These are phyloP conservation scores for Apiospora sp. DNA, from an alignment of 2,329 filamentous ascomycete genomes.

Conservation along the genomic window DNA sequence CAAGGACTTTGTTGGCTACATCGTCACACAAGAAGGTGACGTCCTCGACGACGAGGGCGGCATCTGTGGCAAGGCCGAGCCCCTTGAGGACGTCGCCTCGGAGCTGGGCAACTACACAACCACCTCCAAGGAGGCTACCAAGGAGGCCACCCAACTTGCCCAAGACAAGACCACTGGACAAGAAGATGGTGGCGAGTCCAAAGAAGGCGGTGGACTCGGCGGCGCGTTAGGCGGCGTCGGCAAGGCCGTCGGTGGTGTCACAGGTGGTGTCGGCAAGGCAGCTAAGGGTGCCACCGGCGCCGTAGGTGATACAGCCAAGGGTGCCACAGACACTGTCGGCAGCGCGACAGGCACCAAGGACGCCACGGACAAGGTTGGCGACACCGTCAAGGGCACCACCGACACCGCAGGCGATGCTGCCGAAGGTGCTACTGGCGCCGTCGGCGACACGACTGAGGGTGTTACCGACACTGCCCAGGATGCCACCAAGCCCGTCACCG, in stretches of 20 bases:
- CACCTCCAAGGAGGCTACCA: constrained; percentile 32
- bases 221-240: constrained; percentile 36
- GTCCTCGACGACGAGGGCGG: constrained; percentile 42
- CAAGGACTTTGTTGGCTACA: constrained; percentile 39
- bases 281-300: constrained; percentile 35
- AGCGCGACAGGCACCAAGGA: constrained; percentile 35
- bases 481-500: constrained; percentile 30
- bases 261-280: constrained; percentile 34
- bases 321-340: constrained; percentile 35
- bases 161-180: constrained; percentile 25
- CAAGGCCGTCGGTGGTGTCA: constrained; percentile 33
- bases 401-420: constrained; percentile 29
- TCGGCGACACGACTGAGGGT: constrained; percentile 29
- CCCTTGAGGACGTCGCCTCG: constrained; percentile 41
- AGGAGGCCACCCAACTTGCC: constrained; percentile 21
- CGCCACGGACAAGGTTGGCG: constrained; percentile 35
- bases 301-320: constrained; percentile 35
- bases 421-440: constrained; percentile 25
- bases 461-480: constrained; percentile 32
- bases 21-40: constrained; percentile 48
- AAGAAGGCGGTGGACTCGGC: constrained; percentile 30
- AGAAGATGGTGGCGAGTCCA: constrained; percentile 11
- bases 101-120: constrained; percentile 42
- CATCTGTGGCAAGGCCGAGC: constrained; percentile 44
- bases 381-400: constrained; percentile 33